A percentile compares a stretch with the other conserved stretches of the same genome.
Conservation (phyloP, 148 eudicot species). For the Tetragonia tetragonoides region DNA sequence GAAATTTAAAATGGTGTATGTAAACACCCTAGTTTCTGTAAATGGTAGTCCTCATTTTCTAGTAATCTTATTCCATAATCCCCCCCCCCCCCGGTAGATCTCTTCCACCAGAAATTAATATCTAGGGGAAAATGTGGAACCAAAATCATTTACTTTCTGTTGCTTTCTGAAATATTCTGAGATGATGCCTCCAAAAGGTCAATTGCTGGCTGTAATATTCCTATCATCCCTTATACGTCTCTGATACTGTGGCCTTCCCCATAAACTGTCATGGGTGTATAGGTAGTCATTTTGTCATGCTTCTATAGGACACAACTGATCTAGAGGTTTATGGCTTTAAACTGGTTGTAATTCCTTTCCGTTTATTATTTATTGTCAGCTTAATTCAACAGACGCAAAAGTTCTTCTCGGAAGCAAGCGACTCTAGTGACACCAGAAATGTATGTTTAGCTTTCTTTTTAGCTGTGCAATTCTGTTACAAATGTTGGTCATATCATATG, state of each 20-base stretch:
- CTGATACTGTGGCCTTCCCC: neutral
- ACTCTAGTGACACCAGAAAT: conserved; percentile 61
- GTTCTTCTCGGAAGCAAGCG: conserved; percentile 60
- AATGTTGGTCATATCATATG: neutral
- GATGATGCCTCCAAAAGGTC: neutral
- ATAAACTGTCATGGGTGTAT: neutral
- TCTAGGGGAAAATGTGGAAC: neutral
- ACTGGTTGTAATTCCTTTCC: conserved; percentile 1
- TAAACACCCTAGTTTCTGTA: neutral
- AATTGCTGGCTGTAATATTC: neutral
- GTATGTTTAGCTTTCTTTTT: conserved; percentile 40
- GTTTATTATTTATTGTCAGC: conserved; percentile 36
- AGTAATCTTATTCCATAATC: neutral
- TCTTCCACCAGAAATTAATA: neutral
- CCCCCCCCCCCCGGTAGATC: neutral
- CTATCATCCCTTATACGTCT: neutral
- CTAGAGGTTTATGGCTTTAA: neutral
- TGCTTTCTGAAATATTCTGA: neutral
- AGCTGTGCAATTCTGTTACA: neutral
- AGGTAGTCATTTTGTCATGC: neutral
- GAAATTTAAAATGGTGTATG: neutral
- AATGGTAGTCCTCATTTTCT: neutral
- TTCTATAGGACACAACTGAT: neutral
- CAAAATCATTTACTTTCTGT: neutral
- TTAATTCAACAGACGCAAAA: conserved; percentile 77